phyloP scores from a whole-genome alignment of 139 green algal genomes.

The Diplosphaera chodatii region DNA sequence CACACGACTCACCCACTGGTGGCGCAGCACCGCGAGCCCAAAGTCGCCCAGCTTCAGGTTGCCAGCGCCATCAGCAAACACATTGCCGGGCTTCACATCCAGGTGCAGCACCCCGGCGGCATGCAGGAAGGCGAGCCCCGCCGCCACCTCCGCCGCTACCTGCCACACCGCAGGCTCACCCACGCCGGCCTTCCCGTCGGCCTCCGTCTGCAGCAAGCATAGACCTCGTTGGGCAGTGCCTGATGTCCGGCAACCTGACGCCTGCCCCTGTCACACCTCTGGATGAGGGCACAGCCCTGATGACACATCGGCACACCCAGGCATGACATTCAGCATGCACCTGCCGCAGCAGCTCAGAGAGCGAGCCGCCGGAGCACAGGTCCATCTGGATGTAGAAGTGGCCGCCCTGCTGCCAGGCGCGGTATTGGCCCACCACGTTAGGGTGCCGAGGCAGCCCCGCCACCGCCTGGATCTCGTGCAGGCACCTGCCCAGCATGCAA shows the following conservation, averaged over 20 bases:
- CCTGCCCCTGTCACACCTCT: no score
- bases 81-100: constrained; percentile 83
- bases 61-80: constrained; percentile 16
- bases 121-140: constrained; percentile 66
- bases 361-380: constrained; percentile 41
- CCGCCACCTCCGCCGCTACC: constrained; percentile 27
- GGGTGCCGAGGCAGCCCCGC: constrained; percentile 47
- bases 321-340: no score
- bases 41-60: constrained; percentile 70
- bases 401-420: constrained; percentile 71
- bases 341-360: constrained; percentile 21
- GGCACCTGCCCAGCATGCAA: constrained; percentile 15
- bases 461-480: constrained; percentile 65
- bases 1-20: constrained; percentile 26
- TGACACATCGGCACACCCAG: no score
- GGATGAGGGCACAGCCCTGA: no score
- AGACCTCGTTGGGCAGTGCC: no score
- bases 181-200: no score
- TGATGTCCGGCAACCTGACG: no score
- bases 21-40: constrained; percentile 47
- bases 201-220: no score
- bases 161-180: no score
- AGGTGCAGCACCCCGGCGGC: constrained; percentile 62
- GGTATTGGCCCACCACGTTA: constrained; percentile 68
- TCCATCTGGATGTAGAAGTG: constrained; percentile 75